phyloP scores from a whole-genome alignment of 768 basidiomycete species.

The Hydnum rufescens region DNA sequence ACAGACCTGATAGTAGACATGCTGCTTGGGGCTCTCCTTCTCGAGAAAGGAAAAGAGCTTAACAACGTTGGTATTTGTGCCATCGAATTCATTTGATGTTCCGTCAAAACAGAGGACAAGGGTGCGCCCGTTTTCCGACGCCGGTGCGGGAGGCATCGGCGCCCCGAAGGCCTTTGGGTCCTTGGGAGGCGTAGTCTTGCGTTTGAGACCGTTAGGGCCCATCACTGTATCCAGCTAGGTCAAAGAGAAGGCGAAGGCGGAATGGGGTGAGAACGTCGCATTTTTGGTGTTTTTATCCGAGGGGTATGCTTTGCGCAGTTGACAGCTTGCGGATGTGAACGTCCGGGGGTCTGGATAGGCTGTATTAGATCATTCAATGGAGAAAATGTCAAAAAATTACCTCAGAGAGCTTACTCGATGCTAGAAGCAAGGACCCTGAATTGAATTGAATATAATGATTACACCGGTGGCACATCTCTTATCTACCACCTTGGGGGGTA shows the following conservation, averaged over 20 bases:
- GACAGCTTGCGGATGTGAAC: too few species aligned
- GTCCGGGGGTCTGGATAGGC: too few species aligned
- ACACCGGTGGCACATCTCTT: too few species aligned
- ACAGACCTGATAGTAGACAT: constrained; percentile 65
- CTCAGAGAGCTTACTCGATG: too few species aligned
- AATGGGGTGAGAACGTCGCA: not conserved
- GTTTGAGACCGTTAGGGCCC: too few species aligned
- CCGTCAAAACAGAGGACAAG: constrained; percentile 56
- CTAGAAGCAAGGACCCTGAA: too few species aligned
- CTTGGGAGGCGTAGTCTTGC: not conserved
- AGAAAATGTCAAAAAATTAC: too few species aligned
- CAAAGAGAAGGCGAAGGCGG: not conserved
- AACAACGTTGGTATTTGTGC: constrained; percentile 43
- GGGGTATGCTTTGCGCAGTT: too few species aligned
- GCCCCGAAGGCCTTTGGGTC: not conserved
- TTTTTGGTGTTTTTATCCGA: not conserved
- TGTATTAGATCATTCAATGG: too few species aligned
- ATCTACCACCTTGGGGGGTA: too few species aligned
- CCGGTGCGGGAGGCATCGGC: not conserved
- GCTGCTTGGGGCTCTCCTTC: constrained; percentile 34
- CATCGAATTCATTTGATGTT: constrained; percentile 18
- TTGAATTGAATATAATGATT: too few species aligned
- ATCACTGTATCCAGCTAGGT: too few species aligned
- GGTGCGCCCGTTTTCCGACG: constrained; percentile 17
- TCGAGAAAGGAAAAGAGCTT: constrained; percentile 48